Percentiles rank a stretch among this genome's conserved stretches.
Conservation (phyloP, 345 rosid species). For the Brassica carinata region DNA sequence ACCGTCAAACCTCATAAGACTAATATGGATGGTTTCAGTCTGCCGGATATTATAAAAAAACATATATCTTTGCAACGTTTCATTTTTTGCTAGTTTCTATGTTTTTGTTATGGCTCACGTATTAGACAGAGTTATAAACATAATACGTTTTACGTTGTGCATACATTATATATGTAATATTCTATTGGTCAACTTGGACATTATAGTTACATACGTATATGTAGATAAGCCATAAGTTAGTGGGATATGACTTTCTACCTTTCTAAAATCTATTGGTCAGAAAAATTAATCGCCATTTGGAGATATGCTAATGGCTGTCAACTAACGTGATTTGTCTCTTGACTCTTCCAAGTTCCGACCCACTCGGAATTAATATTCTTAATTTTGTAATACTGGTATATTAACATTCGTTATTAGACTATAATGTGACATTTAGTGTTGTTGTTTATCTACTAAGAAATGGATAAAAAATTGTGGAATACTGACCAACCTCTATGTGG, state of each 20-base stretch:
- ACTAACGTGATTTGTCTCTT: constrained; percentile 34
- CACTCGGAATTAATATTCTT: constrained; percentile 28
- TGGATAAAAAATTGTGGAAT: not conserved
- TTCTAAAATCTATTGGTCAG: constrained; percentile 27
- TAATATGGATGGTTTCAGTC: too few relatives aligned
- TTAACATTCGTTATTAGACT: constrained; percentile 21
- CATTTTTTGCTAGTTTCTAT: not conserved
- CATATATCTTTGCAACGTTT: not conserved
- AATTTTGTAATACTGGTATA: not conserved
- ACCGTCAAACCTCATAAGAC: too few relatives aligned
- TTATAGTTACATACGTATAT: not conserved
- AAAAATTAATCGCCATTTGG: constrained; percentile 30
- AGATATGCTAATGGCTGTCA: constrained; percentile 24
- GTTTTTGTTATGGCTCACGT: not conserved
- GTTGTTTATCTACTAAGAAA: not conserved
- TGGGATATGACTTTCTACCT: constrained; percentile 28
- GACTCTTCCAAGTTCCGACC: constrained; percentile 26
- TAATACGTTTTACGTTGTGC: not conserved
- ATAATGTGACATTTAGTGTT: not conserved
- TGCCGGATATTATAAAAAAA: too few relatives aligned
- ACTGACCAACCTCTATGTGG: constrained; percentile 11
- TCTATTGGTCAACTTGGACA: not conserved
- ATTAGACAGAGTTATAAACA: not conserved
- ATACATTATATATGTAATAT: not conserved
- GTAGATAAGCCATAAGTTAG: constrained; percentile 6